These are phyloP conservation scores for Fusarium secorum DNA, from an alignment of 2,329 filamentous ascomycete genomes.

Conservation along the genomic window DNA sequence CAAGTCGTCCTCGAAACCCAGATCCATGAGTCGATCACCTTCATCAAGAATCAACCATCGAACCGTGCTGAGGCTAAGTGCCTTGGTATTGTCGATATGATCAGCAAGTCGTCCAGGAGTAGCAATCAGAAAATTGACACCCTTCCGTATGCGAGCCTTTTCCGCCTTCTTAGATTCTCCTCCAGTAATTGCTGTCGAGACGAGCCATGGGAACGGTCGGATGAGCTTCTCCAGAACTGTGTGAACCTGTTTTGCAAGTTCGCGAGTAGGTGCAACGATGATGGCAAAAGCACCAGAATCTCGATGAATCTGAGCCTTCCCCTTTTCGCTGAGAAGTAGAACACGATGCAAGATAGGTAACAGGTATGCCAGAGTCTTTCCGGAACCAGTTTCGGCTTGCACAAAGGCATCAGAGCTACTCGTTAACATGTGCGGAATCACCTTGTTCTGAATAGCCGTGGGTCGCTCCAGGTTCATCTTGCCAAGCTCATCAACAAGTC, in stretches of 20 bases:
- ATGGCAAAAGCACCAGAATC: constrained; percentile 93
- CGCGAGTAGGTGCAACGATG: constrained; percentile 90
- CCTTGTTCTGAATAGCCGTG: constrained; percentile 92
- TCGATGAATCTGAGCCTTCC: constrained; percentile 72
- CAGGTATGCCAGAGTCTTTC: constrained; percentile 96
- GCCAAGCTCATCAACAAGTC: constrained; percentile 81
- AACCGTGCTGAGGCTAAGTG: constrained; percentile 85
- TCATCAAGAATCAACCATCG: constrained; percentile 96
- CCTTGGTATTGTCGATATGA: constrained; percentile 91
- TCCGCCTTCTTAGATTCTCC: constrained; percentile 79
- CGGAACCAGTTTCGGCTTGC: constrained; percentile 95
- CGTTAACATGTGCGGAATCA: constrained; percentile 80
- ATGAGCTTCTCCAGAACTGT: constrained; percentile 85
- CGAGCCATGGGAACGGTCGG: constrained; percentile 91
- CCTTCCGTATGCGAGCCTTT: constrained; percentile 92
- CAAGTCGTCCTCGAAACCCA: constrained; percentile 95
- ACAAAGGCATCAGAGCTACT: constrained; percentile 92
- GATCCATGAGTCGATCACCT: constrained; percentile 96
- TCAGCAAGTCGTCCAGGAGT: constrained; percentile 92
- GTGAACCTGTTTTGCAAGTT: constrained; percentile 93
- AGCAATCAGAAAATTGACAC: constrained; percentile 93
- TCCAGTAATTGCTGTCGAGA: constrained; percentile 82
- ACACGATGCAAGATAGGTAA: constrained; percentile 91
- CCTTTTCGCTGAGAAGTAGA: constrained; percentile 72
- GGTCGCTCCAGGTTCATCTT: constrained; percentile 91